phyloP scores from a whole-genome alignment of 139 green algal species.

The Spirogloea muscicola region DNA sequence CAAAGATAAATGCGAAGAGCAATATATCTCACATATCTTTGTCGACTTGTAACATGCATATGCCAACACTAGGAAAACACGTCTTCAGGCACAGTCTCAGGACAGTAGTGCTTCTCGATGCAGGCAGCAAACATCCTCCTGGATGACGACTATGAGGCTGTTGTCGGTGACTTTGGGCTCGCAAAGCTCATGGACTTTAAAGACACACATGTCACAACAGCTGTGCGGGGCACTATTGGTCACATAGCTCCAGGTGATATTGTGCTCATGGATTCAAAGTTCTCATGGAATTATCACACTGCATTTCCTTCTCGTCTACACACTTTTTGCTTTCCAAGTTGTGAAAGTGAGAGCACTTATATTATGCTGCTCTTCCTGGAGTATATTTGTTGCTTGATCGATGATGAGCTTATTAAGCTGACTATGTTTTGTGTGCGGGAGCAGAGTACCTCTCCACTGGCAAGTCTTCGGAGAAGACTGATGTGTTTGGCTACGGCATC shows the following conservation, averaged over 20 bases:
- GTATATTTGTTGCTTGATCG: background rate
- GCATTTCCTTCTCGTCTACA: background rate
- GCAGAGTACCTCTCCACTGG: background rate
- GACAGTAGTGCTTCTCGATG: slow-evolving; percentile 52
- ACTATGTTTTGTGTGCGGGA: background rate
- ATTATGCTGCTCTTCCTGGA: background rate
- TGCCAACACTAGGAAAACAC: no score
- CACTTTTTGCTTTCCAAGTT: background rate
- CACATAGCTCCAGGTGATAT: slow-evolving; percentile 51
- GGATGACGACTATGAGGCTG: slow-evolving; percentile 42
- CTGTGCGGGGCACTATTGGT: slow-evolving; percentile 51
- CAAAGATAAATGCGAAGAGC: no score
- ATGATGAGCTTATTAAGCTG: background rate
- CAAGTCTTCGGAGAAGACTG: no score
- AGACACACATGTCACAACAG: slow-evolving; percentile 19
- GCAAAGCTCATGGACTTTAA: slow-evolving; percentile 17
- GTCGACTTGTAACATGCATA: no score
- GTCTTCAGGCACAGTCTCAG: no score
- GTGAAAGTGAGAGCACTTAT: background rate
- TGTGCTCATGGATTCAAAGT: background rate
- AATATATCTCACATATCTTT: no score
- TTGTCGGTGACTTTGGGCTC: slow-evolving; percentile 56
- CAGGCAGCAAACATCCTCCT: slow-evolving; percentile 57
- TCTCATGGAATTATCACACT: background rate
- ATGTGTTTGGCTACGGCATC: no score